phyloP scores from a whole-genome alignment of 176 grass and related monocot genomes.

The Carex parvula region DNA sequence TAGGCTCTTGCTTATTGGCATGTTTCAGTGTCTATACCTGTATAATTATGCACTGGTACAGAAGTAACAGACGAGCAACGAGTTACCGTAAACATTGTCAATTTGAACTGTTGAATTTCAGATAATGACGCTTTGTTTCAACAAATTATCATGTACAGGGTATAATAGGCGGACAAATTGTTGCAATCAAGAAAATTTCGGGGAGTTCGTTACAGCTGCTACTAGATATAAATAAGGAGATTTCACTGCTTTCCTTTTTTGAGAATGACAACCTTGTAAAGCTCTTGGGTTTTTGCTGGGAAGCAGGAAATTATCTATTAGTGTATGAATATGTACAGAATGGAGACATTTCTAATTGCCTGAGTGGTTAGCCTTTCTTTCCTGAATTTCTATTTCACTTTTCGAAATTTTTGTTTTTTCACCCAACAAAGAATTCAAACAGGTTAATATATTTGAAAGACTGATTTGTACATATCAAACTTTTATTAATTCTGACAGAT shows the following conservation, averaged over 20 bases:
- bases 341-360: not conserved
- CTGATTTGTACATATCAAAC: not conserved
- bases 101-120: not conserved
- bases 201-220: not conserved
- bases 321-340: conserved; percentile 11
- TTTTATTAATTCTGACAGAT: conserved; percentile 1
- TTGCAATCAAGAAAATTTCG: not conserved
- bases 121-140: not conserved
- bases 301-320: conserved; percentile 14
- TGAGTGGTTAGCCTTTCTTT: not conserved
- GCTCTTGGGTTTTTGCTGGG: conserved; percentile 14
- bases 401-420: not conserved
- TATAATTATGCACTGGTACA: not conserved
- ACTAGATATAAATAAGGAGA: not conserved
- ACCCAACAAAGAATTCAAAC: not conserved
- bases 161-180: not conserved
- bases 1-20: not conserved
- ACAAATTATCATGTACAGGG: not conserved
- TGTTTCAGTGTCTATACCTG: not conserved
- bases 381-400: not conserved
- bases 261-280: not conserved
- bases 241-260: not conserved
- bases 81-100: too few species aligned
- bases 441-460: not conserved
- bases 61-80: not conserved